Base-by-base conservation (phyloP, 169 alveolate species). In the Plasmodium yoelii region DNA sequence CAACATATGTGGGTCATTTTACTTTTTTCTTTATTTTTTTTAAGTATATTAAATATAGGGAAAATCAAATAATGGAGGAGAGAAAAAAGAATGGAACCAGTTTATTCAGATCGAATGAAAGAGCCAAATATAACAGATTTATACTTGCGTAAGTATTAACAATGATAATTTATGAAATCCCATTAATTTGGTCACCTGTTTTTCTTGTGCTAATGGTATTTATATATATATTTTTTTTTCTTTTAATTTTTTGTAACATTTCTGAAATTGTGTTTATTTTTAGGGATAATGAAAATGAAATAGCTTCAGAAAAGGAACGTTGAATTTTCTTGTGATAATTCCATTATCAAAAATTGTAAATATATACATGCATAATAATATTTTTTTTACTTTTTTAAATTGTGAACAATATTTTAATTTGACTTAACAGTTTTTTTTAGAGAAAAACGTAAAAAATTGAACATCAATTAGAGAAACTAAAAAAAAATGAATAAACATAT, bases 121-220 rank as follows among this genome's bases (percentile, higher is more conserved):
- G 88, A 65, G 92, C 92, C 42, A 64, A 87, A 87, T 73, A 74
- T 28, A 87, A 73, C 67, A 49, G 92, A 64, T 87, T 74, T 59
- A 64, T 73, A 22, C 65, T 69, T 18, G 56, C 80, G 88, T 73
- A 53, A 74, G 42, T 34, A 34, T 34, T 34, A 34, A 4, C 0
- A 3, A 7, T 34, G 42, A 34, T 34, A 34, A 34, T 34, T 34
- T 34, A 34, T 34, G 42, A 34, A 28, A 34, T 34, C 0, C 5
- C 42, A 34, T 34, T 24, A 6, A 55, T 24, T 24, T 53, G 9
- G 2, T 24, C 19, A 1, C 6, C 56, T 2, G 9, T 39, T 69
- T 22, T 24, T 39, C 19, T 34, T 7, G 42, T 7, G 4, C 42
- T 34, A 34, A 34, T 34, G 42, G 7, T 34, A 24, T 12, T 57